Conservation (phyloP, 2,329 filamentous ascomycete genomes). For the Aureobasidium pullulans region DNA sequence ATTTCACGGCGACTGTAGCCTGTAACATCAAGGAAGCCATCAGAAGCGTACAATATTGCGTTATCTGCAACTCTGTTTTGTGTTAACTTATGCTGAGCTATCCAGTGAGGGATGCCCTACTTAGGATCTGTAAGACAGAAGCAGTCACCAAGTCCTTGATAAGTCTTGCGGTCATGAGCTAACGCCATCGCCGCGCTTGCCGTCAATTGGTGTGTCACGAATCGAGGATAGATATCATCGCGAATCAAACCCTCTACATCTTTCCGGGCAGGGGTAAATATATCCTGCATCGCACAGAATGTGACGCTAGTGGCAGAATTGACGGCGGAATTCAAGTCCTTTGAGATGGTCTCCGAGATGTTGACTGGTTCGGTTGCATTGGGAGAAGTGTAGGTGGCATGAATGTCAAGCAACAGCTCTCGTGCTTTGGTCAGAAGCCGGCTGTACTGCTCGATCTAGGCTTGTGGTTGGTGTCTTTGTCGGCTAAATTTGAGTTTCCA, state of each 20-base stretch:
- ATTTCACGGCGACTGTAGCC: constrained; percentile 43
- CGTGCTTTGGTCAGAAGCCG: constrained; percentile 39
- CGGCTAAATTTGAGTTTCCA: background rate
- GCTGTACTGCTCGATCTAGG: constrained; percentile 39
- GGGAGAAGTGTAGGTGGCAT: constrained; percentile 35
- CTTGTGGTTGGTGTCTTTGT: background rate
- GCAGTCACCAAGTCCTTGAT: constrained; percentile 50
- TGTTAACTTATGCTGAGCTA: background rate
- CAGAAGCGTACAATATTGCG: constrained; percentile 43
- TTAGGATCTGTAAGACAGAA: constrained; percentile 51
- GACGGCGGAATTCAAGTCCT: constrained; percentile 39
- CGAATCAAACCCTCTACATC: constrained; percentile 40
- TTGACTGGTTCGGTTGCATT: constrained; percentile 33
- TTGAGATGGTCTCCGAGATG: constrained; percentile 35
- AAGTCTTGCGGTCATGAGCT: constrained; percentile 34
- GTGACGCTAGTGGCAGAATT: constrained; percentile 39
- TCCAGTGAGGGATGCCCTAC: constrained; percentile 16
- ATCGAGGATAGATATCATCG: constrained; percentile 44
- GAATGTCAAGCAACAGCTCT: constrained; percentile 39
- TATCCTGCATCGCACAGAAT: constrained; percentile 40
- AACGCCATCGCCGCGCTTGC: constrained; percentile 41
- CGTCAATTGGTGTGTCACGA: constrained; percentile 47
- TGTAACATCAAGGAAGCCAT: constrained; percentile 47
- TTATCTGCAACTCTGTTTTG: constrained; percentile 36
- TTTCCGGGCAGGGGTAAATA: constrained; percentile 38